Conservation (phyloP, 2,329 filamentous ascomycete genomes). For the Fonsecaea erecta region DNA sequence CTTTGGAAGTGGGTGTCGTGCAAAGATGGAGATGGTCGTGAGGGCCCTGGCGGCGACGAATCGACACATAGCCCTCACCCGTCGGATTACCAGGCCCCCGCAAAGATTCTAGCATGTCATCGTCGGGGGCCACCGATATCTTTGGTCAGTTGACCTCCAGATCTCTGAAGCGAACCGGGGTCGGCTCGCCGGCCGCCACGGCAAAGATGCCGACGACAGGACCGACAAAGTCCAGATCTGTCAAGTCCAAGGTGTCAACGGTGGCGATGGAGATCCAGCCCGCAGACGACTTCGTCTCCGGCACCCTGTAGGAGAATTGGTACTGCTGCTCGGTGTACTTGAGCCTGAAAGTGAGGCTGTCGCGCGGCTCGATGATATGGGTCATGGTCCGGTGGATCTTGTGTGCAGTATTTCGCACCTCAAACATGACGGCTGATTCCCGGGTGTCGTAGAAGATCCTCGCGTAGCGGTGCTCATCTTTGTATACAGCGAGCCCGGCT, state of each 20-base stretch:
- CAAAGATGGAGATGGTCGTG: too few species aligned
- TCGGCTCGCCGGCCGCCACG: background rate
- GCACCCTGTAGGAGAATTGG: background rate
- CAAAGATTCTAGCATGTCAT: too few species aligned
- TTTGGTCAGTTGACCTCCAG: background rate
- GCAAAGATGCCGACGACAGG: background rate
- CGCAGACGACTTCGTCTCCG: background rate
- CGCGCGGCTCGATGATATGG: background rate
- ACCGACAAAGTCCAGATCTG: background rate
- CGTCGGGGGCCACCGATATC: too few species aligned
- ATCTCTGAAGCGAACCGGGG: background rate
- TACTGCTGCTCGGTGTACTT: background rate
- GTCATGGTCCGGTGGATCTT: slow-evolving; percentile 22
- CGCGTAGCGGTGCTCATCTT: slow-evolving; percentile 37
- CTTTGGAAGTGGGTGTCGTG: too few species aligned
- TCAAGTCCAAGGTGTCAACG: slow-evolving; percentile 1
- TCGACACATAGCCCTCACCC: too few species aligned
- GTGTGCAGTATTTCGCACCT: slow-evolving; percentile 33
- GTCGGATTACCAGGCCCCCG: too few species aligned
- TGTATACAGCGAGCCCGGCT: slow-evolving; percentile 35
- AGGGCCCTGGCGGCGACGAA: too few species aligned
- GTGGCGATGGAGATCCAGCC: background rate
- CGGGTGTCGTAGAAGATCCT: slow-evolving; percentile 33
- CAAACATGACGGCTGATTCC: slow-evolving; percentile 24
- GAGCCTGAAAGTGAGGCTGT: background rate